Conservation (phyloP, 352 stramenopile species). For the Globisporangium sylvaticum region DNA sequence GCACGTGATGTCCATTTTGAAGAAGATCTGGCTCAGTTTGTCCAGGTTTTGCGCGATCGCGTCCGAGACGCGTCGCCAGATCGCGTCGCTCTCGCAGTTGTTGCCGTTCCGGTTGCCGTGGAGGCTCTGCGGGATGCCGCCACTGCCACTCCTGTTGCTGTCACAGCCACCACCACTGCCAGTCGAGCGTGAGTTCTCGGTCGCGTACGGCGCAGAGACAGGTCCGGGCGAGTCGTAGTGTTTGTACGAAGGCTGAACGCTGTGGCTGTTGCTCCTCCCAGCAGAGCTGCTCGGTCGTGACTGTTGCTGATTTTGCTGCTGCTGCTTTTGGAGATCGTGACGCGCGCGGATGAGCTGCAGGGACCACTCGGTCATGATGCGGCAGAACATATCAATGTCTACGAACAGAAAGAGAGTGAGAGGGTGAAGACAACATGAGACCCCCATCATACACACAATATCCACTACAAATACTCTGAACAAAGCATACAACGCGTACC, state of each 20-base stretch:
- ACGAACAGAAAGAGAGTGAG: not conserved
- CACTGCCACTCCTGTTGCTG: not conserved
- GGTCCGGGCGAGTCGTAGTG: constrained; percentile 4
- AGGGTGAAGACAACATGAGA: not conserved
- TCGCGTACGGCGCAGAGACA: constrained; percentile 54
- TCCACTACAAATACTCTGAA: too few species aligned
- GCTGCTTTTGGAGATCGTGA: constrained; percentile 35
- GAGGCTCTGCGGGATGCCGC: constrained; percentile 9
- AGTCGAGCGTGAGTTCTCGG: constrained; percentile 17
- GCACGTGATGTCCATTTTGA: constrained; percentile 77
- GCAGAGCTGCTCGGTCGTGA: not conserved
- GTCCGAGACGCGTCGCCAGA: constrained; percentile 59
- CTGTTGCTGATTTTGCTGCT: constrained; percentile 10
- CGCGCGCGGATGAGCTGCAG: constrained; percentile 48
- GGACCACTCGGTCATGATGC: constrained; percentile 79
- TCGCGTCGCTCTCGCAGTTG: constrained; percentile 35
- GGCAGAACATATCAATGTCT: constrained; percentile 80
- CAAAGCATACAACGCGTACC: constrained; percentile 16
- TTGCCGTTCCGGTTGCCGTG: constrained; percentile 1
- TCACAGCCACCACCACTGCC: not conserved
- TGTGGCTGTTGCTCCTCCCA: not conserved
- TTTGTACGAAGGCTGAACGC: not conserved
- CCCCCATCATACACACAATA: not conserved
- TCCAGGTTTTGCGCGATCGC: constrained; percentile 45
- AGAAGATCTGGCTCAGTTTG: constrained; percentile 72